These are phyloP conservation scores for Oryza coarctata DNA, from an alignment of 176 grass and related monocot species.

Conservation along the genomic window DNA sequence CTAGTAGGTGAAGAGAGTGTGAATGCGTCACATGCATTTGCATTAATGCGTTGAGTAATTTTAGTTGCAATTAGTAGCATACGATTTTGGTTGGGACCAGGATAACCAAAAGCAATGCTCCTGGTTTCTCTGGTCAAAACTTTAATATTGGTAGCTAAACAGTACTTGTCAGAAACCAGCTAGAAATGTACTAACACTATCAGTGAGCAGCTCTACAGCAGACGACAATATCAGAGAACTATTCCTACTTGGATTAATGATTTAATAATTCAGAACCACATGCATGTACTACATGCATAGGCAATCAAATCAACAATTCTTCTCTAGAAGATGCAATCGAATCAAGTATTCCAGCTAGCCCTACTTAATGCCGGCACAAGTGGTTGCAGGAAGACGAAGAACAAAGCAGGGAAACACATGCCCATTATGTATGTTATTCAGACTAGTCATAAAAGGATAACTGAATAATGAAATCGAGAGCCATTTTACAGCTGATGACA, in stretches of 20 bases:
- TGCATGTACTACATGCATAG: background rate
- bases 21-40: background rate
- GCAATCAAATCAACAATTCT: background rate
- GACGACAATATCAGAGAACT: background rate
- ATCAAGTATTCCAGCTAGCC: background rate
- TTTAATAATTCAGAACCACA: background rate
- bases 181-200: background rate
- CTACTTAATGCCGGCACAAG: slow-evolving; percentile 20
- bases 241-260: too few relatives aligned
- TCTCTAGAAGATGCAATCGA: background rate
- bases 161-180: background rate
- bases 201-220: background rate
- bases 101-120: background rate
- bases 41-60: background rate
- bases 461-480: background rate
- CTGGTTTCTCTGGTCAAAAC: background rate
- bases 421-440: background rate
- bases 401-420: background rate
- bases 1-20: background rate
- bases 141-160: too few relatives aligned
- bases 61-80: background rate
- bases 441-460: background rate
- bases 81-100: background rate
- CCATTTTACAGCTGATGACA: background rate
- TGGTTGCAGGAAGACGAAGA: slow-evolving; percentile 18